A percentile compares a stretch with the other conserved stretches of the same genome.
Conservation (phyloP, 1,139 yeast genomes). For the Yarrowia galli region DNA sequence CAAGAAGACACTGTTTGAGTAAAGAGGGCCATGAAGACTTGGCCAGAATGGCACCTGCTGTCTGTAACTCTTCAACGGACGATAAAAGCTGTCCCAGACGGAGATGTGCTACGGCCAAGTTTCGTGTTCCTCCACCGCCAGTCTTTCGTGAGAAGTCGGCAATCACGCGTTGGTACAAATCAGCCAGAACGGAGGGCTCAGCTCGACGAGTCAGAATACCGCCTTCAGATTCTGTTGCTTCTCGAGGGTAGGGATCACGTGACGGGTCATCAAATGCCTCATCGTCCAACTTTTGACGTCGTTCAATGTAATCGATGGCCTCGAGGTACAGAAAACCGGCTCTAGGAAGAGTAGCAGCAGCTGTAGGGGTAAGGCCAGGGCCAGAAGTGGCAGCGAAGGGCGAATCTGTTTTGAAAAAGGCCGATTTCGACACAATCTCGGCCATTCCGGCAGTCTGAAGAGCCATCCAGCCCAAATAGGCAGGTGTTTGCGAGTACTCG, state of each 20-base stretch:
- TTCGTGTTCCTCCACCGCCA: constrained; percentile 16
- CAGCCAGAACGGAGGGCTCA: constrained; percentile 13
- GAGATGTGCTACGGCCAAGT: constrained; percentile 21
- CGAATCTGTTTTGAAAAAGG: constrained; percentile 29
- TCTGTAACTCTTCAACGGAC: constrained; percentile 20
- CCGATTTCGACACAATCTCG: constrained; percentile 27
- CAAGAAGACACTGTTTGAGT: constrained; percentile 20
- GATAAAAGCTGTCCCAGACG: constrained; percentile 23
- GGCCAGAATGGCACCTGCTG: constrained; percentile 26
- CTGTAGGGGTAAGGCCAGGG: constrained; percentile 9
- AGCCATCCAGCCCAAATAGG: constrained; percentile 36
- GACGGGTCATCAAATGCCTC: constrained; percentile 20
- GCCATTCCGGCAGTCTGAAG: constrained; percentile 27
- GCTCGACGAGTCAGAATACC: not conserved
- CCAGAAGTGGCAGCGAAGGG: constrained; percentile 30
- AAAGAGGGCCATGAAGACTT: constrained; percentile 14
- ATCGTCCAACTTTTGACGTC: not conserved
- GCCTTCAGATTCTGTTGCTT: not conserved
- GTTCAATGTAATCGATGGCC: constrained; percentile 49
- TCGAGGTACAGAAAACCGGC: constrained; percentile 57
- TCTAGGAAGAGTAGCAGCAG: constrained; percentile 47
- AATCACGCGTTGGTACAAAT: constrained; percentile 23
- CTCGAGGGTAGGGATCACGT: constrained; percentile 22
- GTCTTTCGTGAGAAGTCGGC: constrained; percentile 20
- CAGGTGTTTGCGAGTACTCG: constrained; percentile 5